Conservation (phyloP, 768 basidiomycete genomes). For the Boletus rubropictus region DNA sequence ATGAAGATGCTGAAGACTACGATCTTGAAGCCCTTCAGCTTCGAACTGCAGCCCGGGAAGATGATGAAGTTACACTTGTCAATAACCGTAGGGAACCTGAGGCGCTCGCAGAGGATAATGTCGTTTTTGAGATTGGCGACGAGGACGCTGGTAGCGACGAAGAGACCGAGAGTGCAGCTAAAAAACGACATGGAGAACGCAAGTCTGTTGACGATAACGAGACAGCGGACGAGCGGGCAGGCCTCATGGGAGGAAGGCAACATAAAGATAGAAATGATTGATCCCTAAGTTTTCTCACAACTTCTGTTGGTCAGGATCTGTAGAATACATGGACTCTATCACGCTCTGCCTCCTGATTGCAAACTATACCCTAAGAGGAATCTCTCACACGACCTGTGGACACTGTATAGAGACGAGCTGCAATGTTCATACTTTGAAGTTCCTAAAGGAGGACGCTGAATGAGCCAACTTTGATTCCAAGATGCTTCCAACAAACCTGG, state of each 20-base stretch:
- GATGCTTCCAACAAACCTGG: conserved; percentile 53
- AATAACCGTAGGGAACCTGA: conserved; percentile 49
- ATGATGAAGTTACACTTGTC: conserved; percentile 69
- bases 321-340: conserved; percentile 33
- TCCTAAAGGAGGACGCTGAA: conserved; percentile 43
- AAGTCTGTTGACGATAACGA: conserved; percentile 46
- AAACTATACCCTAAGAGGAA: conserved; percentile 15
- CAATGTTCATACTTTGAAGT: conserved; percentile 94
- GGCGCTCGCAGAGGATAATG: conserved; percentile 54
- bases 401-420: conserved; percentile 78
- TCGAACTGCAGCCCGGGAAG: conserved; percentile 46
- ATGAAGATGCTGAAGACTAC: conserved; percentile 90
- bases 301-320: conserved; percentile 22
- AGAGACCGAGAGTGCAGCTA: conserved; percentile 46
- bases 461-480: not conserved
- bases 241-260: conserved; percentile 49
- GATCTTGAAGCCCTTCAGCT: conserved; percentile 72
- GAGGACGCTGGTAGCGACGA: conserved; percentile 66
- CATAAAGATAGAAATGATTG: conserved; percentile 34
- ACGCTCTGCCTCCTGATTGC: not conserved
- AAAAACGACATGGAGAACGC: conserved; percentile 42
- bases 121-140: conserved; percentile 90
- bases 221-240: conserved; percentile 53
- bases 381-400: conserved; percentile 85
- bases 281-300: conserved; percentile 6